Base-by-base conservation (phyloP, 768 basidiomycete genomes). In the Russula sp. region DNA sequence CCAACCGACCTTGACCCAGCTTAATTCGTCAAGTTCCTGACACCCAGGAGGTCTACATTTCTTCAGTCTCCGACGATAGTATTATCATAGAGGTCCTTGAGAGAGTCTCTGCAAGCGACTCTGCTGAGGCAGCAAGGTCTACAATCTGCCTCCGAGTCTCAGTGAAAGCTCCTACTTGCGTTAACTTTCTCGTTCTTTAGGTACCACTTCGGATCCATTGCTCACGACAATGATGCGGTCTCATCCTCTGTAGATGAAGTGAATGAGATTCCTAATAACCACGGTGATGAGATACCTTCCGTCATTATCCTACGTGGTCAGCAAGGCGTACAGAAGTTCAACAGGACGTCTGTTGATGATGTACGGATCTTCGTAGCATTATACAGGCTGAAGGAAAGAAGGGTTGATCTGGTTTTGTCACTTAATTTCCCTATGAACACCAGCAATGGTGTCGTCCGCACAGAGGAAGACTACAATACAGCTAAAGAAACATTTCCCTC, bases 11-110 rank as follows among this genome's bases (percentile, higher is more conserved):
- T n/a, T 36, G 60, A 45, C 49, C 36, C 69, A 87, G 86, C 61
- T 75, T 79, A 53, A 61, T 86, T 7, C 91, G 96, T 57, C 90
- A 98, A 74, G 78, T 99, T 13, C 95, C 97, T 14, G 89, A 98
- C 71, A 93, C 84, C 5, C 96, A 99, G 73, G 97, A 98, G 70
- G 96, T 97, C 45, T 88, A 93, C 74, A 71, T 97, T 59, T 86
- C 85, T 58, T 81, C 82, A 7, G 73, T 83, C 51, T 88, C 85
- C 6, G 79, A 79, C 52, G 76, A 85, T 66, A 93, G 88, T 69
- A 80, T 95, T 64, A 81, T 98, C 53, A 74, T 97, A 32, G 97
- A 99, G 70, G 82, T 97, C 25, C 75, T 98, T 13, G 73, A 92
- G 71, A 78, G 84, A 60, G 92, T 96, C 29, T 78, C 84, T 38